phyloP scores from a whole-genome alignment of 352 stramenopile species.

The Globisporangium splendens region DNA sequence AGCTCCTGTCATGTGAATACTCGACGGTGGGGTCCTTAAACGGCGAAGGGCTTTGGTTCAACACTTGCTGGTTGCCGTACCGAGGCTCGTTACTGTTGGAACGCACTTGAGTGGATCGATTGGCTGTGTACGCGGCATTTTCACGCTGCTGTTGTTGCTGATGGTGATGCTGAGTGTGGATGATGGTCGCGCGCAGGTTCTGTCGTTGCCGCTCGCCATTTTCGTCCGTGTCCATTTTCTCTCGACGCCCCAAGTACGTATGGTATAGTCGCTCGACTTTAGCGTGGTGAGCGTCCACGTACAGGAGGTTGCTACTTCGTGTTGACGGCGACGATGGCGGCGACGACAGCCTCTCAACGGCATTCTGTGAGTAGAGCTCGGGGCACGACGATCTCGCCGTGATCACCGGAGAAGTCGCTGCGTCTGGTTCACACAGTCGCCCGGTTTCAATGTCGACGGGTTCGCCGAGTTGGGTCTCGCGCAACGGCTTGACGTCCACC shows the following conservation, averaged over 20 bases:
- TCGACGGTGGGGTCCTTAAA: background rate
- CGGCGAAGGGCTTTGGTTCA: background rate
- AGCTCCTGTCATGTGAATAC: background rate
- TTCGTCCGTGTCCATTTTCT: constrained; percentile 3
- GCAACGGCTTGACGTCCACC: constrained; percentile 6
- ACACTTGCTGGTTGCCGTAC: background rate
- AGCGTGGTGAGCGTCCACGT: background rate
- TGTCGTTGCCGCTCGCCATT: constrained; percentile 1
- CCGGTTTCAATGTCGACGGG: constrained; percentile 8
- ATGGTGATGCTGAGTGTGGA: constrained; percentile 3
- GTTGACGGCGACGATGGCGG: background rate
- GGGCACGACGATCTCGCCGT: background rate
- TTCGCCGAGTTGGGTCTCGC: constrained; percentile 7
- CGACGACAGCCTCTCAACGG: background rate
- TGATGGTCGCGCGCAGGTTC: background rate
- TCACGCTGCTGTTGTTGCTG: background rate
- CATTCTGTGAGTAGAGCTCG: background rate
- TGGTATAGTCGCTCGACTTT: constrained; percentile 9
- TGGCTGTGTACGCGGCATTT: background rate
- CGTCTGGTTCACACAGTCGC: constrained; percentile 4
- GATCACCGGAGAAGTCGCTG: background rate
- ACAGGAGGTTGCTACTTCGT: constrained; percentile 6
- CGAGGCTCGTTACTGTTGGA: background rate
- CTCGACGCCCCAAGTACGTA: constrained; percentile 4
- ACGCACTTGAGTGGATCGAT: background rate